These are phyloP conservation scores for Colletotrichum lini DNA, from an alignment of 2,329 filamentous ascomycete genomes.

Conservation along the genomic window DNA sequence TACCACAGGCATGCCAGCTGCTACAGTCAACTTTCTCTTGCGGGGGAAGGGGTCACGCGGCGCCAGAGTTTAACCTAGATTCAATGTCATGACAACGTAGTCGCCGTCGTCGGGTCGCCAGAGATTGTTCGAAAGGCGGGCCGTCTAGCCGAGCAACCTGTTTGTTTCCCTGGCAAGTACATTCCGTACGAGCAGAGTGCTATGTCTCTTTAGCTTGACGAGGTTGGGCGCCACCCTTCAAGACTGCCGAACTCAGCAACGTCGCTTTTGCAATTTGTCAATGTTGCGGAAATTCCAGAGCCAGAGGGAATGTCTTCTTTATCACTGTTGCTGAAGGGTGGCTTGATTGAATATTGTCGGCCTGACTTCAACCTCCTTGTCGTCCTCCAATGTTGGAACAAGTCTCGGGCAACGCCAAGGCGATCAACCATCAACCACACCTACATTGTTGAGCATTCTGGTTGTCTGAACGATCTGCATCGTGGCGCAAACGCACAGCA, in stretches of 20 bases:
- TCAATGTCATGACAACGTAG: slow-evolving; percentile 23
- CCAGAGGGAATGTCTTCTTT: slow-evolving; percentile 7
- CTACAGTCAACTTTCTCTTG: slow-evolving; percentile 12
- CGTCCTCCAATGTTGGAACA: not conserved
- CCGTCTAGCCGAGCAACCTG: slow-evolving; percentile 8
- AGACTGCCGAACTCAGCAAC: not conserved
- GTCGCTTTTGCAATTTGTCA: slow-evolving; percentile 9
- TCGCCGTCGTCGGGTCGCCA: not conserved
- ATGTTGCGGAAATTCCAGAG: not conserved
- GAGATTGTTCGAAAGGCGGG: not conserved
- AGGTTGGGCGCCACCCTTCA: not conserved
- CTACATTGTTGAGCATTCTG: not conserved
- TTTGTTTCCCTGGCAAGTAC: slow-evolving; percentile 4
- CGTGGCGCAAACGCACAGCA: slow-evolving; percentile 1
- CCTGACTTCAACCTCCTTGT: slow-evolving; percentile 7
- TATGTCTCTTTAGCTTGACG: not conserved
- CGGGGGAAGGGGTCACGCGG: slow-evolving; percentile 14
- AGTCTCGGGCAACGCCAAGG: not conserved
- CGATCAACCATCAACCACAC: not conserved
- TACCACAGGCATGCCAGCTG: slow-evolving; percentile 30
- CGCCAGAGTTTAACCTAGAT: slow-evolving; percentile 28
- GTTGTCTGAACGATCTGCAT: slow-evolving; percentile 26
- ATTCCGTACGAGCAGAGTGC: slow-evolving; percentile 9
- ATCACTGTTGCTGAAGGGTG: slow-evolving; percentile 6
- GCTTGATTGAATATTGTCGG: not conserved